A percentile compares a stretch with the other conserved stretches of the same genome.
phyloP scores from a whole-genome alignment of 495 filamentous ascomycete species.

The Jackrogersella minutella region DNA sequence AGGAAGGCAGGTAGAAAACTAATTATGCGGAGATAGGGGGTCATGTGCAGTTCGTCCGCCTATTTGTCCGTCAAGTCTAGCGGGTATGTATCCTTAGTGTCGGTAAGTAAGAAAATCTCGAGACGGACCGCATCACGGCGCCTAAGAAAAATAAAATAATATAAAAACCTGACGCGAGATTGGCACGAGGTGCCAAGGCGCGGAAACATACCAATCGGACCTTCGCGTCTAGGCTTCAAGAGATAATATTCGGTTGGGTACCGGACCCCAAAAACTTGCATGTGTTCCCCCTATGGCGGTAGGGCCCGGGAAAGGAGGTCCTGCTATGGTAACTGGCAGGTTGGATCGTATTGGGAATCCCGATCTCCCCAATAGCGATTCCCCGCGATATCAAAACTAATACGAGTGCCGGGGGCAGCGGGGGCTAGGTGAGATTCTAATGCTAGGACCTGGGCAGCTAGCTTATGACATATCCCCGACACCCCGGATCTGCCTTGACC shows the following conservation, averaged over 20 bases:
- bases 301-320: conserved; percentile 3
- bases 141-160: too few species aligned
- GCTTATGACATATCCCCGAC: conserved; percentile 26
- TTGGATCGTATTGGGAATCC: conserved; percentile 22
- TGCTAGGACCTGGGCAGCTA: too few species aligned
- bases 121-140: conserved; percentile 13
- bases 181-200: not conserved
- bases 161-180: conserved; percentile 2
- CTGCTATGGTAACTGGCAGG: too few species aligned
- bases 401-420: conserved; percentile 29
- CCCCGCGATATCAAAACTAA: conserved; percentile 26
- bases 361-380: conserved; percentile 12
- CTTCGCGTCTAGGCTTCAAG: conserved; percentile 1
- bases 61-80: conserved; percentile 20
- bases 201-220: conserved; percentile 9
- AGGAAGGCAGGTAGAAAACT: conserved; percentile 23
- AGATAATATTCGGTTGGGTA: conserved; percentile 14
- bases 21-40: conserved; percentile 2
- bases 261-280: conserved; percentile 4
- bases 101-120: conserved; percentile 5
- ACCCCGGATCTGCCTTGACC: conserved; percentile 28
- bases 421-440: conserved; percentile 13
- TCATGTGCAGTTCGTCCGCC: conserved; percentile 12
- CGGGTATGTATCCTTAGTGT: conserved; percentile 15
- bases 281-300: not conserved